Percentiles rank a stretch among this genome's conserved stretches.
phyloP scores from a whole-genome alignment of 768 basidiomycete genomes.

The Coprinopsis cinerea region DNA sequence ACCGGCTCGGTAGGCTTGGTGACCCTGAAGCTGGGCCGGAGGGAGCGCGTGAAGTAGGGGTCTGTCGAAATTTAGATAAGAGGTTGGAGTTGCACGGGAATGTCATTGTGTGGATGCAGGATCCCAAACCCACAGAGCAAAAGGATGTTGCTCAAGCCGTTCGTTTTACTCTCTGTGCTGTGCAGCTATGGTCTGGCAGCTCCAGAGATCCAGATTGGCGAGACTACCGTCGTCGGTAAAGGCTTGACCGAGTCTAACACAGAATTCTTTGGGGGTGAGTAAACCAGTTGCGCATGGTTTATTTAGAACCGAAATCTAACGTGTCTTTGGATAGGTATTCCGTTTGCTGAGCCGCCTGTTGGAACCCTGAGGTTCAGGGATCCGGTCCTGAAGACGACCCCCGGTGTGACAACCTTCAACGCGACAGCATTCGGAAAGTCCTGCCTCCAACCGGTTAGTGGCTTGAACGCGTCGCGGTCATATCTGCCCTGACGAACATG shows the following conservation, averaged over 20 bases:
- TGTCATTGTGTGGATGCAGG: too few relatives aligned
- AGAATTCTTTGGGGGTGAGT: conserved; percentile 42
- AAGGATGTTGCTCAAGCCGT: neutral
- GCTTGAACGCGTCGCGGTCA: neutral
- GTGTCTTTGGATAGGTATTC: conserved; percentile 41
- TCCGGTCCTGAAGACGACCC: conserved; percentile 37
- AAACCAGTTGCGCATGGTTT: too few relatives aligned
- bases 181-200: conserved; percentile 11
- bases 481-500: neutral
- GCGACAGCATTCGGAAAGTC: conserved; percentile 39
- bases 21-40: too few relatives aligned
- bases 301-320: too few relatives aligned
- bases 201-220: conserved; percentile 32
- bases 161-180: neutral
- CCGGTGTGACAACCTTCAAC: conserved; percentile 30
- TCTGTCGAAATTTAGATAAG: too few relatives aligned
- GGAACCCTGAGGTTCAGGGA: conserved; percentile 40
- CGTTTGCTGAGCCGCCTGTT: conserved; percentile 48
- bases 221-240: conserved; percentile 31
- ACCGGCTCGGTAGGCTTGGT: too few relatives aligned
- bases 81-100: too few relatives aligned
- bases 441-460: conserved; percentile 43
- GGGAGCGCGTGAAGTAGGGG: too few relatives aligned
- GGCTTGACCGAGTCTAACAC: conserved; percentile 24
- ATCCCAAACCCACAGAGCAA: conserved; percentile 10